Evolutionary conservation across 805 yeast species (phyloP).

Genomic region (Barnettozyma californica): DNA sequence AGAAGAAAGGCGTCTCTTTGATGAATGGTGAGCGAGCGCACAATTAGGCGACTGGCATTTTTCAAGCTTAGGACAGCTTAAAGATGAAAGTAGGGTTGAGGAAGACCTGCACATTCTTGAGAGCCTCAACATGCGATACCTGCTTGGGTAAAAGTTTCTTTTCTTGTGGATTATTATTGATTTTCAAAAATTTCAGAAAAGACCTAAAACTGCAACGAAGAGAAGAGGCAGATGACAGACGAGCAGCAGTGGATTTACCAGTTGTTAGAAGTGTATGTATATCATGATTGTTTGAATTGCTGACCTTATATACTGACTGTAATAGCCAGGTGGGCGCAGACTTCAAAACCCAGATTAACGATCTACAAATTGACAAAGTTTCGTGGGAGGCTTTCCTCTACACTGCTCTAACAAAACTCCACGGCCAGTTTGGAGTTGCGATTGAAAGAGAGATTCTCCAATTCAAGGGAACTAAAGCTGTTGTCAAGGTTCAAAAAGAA

Average conservation of each 20-base stretch:
- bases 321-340: constrained; percentile 4
- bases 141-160: too few species aligned
- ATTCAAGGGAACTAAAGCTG: constrained; percentile 20
- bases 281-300: background rate
- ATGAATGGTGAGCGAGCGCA: constrained; percentile 23
- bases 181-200: background rate
- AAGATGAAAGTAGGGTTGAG: constrained; percentile 13
- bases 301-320: background rate
- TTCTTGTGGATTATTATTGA: too few species aligned
- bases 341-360: background rate
- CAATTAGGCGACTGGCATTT: constrained; percentile 29
- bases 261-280: constrained; percentile 10
- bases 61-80: constrained; percentile 26
- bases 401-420: constrained; percentile 30
- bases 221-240: background rate
- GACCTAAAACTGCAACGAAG: too few species aligned
- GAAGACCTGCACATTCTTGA: constrained; percentile 24
- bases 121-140: constrained; percentile 5
- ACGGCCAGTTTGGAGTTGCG: constrained; percentile 38
- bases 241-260: constrained; percentile 5
- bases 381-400: constrained; percentile 36
- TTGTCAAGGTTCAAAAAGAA: constrained; percentile 24
- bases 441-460: constrained; percentile 30
- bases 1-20: background rate
- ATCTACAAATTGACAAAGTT: constrained; percentile 25